Conservation (phyloP, 176 grass and related monocot genomes). For the Secale cereale region DNA sequence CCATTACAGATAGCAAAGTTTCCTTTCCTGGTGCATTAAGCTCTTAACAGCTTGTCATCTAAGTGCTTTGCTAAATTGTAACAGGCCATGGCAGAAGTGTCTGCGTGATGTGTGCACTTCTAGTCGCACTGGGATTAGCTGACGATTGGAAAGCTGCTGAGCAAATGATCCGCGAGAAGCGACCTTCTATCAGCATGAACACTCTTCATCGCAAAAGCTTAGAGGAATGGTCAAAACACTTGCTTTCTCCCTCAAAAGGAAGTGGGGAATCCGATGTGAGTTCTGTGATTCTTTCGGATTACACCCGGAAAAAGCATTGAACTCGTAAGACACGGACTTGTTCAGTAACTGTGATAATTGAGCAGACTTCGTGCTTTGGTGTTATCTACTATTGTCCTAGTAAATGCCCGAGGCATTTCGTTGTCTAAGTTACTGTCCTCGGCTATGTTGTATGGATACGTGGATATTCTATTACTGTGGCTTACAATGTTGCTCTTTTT, state of each 20-base stretch:
- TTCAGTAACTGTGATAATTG: constrained; percentile 23
- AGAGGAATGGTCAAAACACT: constrained; percentile 87
- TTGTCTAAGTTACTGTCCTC: constrained; percentile 7
- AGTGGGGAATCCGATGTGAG: constrained; percentile 56
- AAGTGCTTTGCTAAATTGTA: constrained; percentile 13
- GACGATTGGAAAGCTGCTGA: constrained; percentile 93
- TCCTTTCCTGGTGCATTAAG: neutral
- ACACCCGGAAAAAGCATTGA: constrained; percentile 44
- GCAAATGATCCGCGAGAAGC: constrained; percentile 74
- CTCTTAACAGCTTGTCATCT: neutral
- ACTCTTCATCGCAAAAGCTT: constrained; percentile 73
- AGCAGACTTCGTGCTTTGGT: constrained; percentile 20
- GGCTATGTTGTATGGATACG: constrained; percentile 26
- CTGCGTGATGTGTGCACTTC: constrained; percentile 88
- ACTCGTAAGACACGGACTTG: neutral
- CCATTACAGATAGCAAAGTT: neutral
- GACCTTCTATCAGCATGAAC: constrained; percentile 88
- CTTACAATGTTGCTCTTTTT: constrained; percentile 21
- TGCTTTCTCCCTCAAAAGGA: constrained; percentile 53
- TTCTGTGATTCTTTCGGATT: constrained; percentile 76
- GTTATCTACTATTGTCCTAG: constrained; percentile 13
- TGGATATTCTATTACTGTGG: constrained; percentile 28
- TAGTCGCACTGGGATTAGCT: constrained; percentile 74
- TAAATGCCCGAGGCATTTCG: constrained; percentile 12
- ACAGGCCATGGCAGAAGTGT: constrained; percentile 97